Evolutionary conservation across 306 rosid species (phyloP).

Genomic region (Medicago lupulina): DNA sequence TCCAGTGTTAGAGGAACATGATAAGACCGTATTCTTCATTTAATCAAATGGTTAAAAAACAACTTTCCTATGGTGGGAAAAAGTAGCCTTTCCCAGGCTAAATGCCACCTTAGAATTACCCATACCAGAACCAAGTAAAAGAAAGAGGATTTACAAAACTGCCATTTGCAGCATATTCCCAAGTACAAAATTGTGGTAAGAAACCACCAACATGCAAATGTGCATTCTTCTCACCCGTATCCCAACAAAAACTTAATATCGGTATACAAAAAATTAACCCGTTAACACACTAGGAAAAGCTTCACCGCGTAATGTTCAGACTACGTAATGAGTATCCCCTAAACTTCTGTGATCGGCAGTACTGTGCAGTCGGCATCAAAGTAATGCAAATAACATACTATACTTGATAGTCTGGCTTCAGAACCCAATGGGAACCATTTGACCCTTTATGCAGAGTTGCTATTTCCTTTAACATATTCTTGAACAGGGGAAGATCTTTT

Average conservation of each 20-base stretch:
- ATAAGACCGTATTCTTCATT: no score
- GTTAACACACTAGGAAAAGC: constrained; percentile 9
- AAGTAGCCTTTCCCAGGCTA: no score
- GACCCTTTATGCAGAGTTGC: constrained; percentile 71
- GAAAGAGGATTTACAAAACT: constrained; percentile 8
- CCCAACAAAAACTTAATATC: constrained; percentile 9
- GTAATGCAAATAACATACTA: constrained; percentile 39
- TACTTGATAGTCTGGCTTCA: constrained; percentile 76
- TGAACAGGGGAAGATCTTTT: constrained; percentile 83
- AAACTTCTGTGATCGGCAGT: constrained; percentile 5
- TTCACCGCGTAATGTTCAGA: constrained; percentile 8
- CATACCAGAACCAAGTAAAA: not conserved
- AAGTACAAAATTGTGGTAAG: constrained; percentile 34
- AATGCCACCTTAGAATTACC: not conserved
- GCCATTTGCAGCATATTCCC: constrained; percentile 29
- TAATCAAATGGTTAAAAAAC: no score
- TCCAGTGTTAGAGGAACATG: no score
- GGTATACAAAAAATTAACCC: constrained; percentile 9
- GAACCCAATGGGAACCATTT: constrained; percentile 74
- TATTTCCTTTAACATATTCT: constrained; percentile 92
- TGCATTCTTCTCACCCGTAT: constrained; percentile 31
- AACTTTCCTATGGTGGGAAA: no score
- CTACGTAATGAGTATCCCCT: not conserved
- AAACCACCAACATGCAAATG: constrained; percentile 8
- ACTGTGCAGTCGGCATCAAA: constrained; percentile 19